Conservation (phyloP, 768 basidiomycete species). For the Tylopilus subfusipes region DNA sequence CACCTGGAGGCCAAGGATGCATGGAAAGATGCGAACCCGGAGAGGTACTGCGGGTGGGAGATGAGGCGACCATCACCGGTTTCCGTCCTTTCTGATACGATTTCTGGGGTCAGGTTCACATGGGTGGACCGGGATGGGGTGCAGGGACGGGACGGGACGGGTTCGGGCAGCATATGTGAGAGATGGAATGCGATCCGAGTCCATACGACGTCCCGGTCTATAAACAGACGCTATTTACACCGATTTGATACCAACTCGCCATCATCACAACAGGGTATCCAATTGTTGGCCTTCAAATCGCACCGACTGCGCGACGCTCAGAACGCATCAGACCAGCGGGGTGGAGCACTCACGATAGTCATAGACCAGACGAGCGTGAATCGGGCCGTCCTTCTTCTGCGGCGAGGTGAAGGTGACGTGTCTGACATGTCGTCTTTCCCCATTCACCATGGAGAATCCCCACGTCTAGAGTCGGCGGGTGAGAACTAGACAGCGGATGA, state of each 20-base stretch:
- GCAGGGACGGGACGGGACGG: not conserved
- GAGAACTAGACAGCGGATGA: not conserved
- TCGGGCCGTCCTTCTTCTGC: conserved; percentile 44
- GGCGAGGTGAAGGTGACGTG: conserved; percentile 64
- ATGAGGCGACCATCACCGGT: not conserved
- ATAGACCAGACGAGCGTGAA: conserved; percentile 57
- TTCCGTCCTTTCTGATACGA: conserved; percentile 3
- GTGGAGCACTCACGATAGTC: conserved; percentile 54
- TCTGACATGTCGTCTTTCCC: conserved; percentile 57
- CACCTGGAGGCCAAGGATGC: conserved; percentile 5
- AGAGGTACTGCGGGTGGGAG: not conserved
- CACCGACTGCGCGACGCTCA: conserved; percentile 19
- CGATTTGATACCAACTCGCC: not conserved
- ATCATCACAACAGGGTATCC: not conserved
- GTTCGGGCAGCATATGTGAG: conserved; percentile 12
- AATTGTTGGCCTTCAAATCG: conserved; percentile 2
- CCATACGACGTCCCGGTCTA: not conserved
- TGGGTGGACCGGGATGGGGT: conserved; percentile 13
- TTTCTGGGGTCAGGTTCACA: conserved; percentile 3
- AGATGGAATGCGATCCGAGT: not conserved
- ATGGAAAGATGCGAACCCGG: conserved; percentile 8
- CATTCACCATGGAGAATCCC: conserved; percentile 61
- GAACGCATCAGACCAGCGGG: not conserved
- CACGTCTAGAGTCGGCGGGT: conserved; percentile 38
- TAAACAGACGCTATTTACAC: conserved; percentile 3